These are phyloP conservation scores for Emergomyces pasteurianus DNA, from an alignment of 2,329 filamentous ascomycete species.

Conservation along the genomic window DNA sequence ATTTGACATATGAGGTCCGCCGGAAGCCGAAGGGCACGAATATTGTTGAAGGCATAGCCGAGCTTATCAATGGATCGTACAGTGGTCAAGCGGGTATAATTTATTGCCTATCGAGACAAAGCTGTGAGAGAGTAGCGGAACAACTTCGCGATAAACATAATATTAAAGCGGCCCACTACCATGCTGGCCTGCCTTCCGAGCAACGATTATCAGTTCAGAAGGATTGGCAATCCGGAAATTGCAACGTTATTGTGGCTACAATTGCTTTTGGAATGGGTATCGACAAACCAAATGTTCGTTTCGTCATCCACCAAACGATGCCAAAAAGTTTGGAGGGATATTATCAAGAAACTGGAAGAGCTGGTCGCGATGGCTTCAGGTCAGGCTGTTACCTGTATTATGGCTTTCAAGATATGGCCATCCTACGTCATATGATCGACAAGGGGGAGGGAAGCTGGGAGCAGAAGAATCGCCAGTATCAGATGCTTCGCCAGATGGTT, in stretches of 20 bases:
- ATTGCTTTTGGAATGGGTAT: slow-evolving; percentile 99
- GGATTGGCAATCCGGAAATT: slow-evolving; percentile 66
- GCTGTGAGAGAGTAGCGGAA: slow-evolving; percentile 66
- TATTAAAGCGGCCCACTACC: slow-evolving; percentile 73
- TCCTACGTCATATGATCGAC: slow-evolving; percentile 68
- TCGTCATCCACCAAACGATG: slow-evolving; percentile 84
- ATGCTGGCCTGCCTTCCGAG: slow-evolving; percentile 60
- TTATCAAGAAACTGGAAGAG: slow-evolving; percentile 94
- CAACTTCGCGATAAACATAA: slow-evolving; percentile 48
- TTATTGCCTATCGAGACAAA: slow-evolving; percentile 78
- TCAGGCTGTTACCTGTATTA: slow-evolving; percentile 91
- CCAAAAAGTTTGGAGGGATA: slow-evolving; percentile 96
- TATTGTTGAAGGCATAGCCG: slow-evolving; percentile 41
- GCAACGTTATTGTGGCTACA: slow-evolving; percentile 89
- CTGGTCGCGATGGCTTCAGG: slow-evolving; percentile 75
- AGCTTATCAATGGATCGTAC: slow-evolving; percentile 58
- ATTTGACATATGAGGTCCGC: slow-evolving; percentile 77
- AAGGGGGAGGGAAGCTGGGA: slow-evolving; percentile 63
- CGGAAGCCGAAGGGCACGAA: slow-evolving; percentile 52
- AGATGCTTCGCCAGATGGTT: slow-evolving; percentile 75
- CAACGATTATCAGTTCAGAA: slow-evolving; percentile 62
- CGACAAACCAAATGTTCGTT: slow-evolving; percentile 91
- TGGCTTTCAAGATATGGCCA: slow-evolving; percentile 61
- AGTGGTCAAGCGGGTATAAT: slow-evolving; percentile 70
- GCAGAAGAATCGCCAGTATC: slow-evolving; percentile 71